Base-by-base conservation (phyloP, 2,329 filamentous ascomycete species). In the Aurifilum marmelostoma region DNA sequence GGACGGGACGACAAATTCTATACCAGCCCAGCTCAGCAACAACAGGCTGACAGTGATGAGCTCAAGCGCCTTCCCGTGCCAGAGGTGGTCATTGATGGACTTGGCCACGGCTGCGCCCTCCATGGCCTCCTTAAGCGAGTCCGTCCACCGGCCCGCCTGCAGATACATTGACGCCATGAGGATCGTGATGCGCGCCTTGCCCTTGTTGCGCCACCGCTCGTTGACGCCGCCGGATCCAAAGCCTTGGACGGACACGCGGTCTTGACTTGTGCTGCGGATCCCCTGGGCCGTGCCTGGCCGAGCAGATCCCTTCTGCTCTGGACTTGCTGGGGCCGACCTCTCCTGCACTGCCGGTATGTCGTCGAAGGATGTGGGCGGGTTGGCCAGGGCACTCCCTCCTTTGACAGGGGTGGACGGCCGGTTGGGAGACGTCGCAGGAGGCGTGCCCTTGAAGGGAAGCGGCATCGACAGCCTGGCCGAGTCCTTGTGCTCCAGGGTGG, bases 51-150 rank as follows among this genome's bases (percentile, higher is more conserved):
- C 85, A 61, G 96, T 82, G 70, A 97, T 92, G 37, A 94, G 89
- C 77, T 99, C 97, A 27, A 99, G 84, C 1, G 93, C 94, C 80
- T 98, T 98, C 24, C 92, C 96, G 80, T 97, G 93, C 95, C 96
- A 99, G n/a, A 98, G 79, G 79, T 97, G 93, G 79, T 99, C 96
- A 74, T 93, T 94, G 69, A 92, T 87, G 50, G 89, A 89, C 74
- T 93, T 91, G 21, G 93, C 91, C 73, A 91, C 88, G 12, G 87
- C 87, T 1, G 92, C 94, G 66, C 91, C 93, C 70, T 97, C 95
- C 12, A 89, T 84, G 29, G 97, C 86, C 76, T 97, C 93, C 77
- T 89, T 91, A 60, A 98, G 79, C 9, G 95, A 94, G 80, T 98
- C 94, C 62, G 85, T 88, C 94, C 96, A 97, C 71, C 94, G 89